Evolutionary conservation across 1,284 basidiomycete genomes (phyloP), one percentile per base, ranked within the genome.

Genomic region (Fomitopsis palustris): DNA sequence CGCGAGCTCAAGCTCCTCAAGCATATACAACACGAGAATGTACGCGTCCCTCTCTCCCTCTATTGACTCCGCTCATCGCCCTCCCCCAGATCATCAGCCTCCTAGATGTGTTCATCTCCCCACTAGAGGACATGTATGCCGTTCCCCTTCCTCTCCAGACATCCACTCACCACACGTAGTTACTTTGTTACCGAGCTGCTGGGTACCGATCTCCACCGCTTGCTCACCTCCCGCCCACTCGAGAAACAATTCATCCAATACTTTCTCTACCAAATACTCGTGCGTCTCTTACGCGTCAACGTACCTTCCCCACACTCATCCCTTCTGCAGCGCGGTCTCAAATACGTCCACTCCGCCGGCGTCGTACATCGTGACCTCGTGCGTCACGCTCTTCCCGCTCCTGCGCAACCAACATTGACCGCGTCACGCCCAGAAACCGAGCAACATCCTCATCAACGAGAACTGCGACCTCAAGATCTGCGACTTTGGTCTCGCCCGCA

Each of bases 161-260:
- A 45, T 56, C 39, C 64, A 60, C 56, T 42, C 53, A 45, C 57
- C 35, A 54, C 31, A 19, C 43, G 12, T 69, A 95, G 92, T 69
- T 99, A 99, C 81, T 99, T 99, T 74, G 97, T 99, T 58, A 99
- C 97, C n/a, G 96, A 99, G 72, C 87, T 99, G 9, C 86, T 99
- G 49, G 96, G 97, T 57, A 99, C 96, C 62, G 96, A 99, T 78
- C 84, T 99, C 17, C 96, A 99, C 74, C 92, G 96, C 64, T 85
- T 99, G 35, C 84, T 99, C 66, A 99, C 97, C 21, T 96, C 94
- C 54, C 84, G 96, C 56, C 96, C 96, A 25, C 82, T 99, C 65
- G 96, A 99, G 80, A 99, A 99, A 81, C 96, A 99, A 75, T 99
- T 99, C 77, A 99, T 99, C 63, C 96, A 99, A 74, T 99, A 99